Percentiles rank a stretch among this genome's conserved stretches.
phyloP scores from a whole-genome alignment of 2,329 filamentous ascomycete genomes.

The Sphaerostilbella broomeana region DNA sequence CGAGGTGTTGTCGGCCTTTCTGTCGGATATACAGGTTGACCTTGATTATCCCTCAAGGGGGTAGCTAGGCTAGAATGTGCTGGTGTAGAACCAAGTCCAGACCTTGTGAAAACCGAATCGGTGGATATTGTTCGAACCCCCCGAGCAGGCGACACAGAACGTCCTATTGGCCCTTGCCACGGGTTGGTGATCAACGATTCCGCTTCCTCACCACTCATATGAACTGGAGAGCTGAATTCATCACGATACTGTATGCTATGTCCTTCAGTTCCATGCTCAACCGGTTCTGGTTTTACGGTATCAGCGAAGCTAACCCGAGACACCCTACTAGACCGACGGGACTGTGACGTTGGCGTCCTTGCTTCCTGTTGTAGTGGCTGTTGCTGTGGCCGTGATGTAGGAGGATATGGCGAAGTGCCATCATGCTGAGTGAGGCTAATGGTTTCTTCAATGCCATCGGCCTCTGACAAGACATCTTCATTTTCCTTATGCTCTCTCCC shows the following conservation, averaged over 20 bases:
- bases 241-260: slow-evolving; percentile 30
- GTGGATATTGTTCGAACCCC: slow-evolving; percentile 33
- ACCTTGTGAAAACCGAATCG: slow-evolving; percentile 27
- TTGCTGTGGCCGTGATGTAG: slow-evolving; percentile 3
- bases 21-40: slow-evolving; percentile 16
- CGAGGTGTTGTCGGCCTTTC: slow-evolving; percentile 26
- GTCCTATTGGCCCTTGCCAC: slow-evolving; percentile 34
- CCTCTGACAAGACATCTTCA: slow-evolving; percentile 44
- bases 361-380: slow-evolving; percentile 12
- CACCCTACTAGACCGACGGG: slow-evolving; percentile 42
- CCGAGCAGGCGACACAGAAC: slow-evolving; percentile 25
- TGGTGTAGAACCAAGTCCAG: slow-evolving; percentile 19
- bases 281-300: slow-evolving; percentile 30
- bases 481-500: slow-evolving; percentile 58
- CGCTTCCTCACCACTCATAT: slow-evolving; percentile 31
- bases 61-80: slow-evolving; percentile 27
- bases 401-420: slow-evolving; percentile 16
- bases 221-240: slow-evolving; percentile 25
- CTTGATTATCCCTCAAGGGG: slow-evolving; percentile 25
- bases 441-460: slow-evolving; percentile 56
- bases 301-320: slow-evolving; percentile 42
- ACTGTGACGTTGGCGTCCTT: slow-evolving; percentile 25
- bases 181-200: slow-evolving; percentile 36
- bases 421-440: slow-evolving; percentile 53
- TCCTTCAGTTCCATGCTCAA: slow-evolving; percentile 30